These are phyloP conservation scores for Candida vaughaniae DNA, from an alignment of 805 yeast genomes.

Conservation along the genomic window DNA sequence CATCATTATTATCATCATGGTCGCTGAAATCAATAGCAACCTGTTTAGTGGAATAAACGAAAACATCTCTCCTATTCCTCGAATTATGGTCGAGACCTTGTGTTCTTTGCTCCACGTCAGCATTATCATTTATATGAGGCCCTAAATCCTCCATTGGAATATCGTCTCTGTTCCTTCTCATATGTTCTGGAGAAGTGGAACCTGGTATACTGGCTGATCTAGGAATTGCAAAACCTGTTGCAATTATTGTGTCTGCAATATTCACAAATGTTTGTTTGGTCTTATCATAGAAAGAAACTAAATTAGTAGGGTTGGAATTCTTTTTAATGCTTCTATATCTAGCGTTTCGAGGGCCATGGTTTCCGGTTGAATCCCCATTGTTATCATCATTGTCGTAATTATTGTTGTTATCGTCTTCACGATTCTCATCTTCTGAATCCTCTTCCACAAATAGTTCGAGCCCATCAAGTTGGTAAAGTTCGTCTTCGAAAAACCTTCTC, in stretches of 20 bases:
- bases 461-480: slow-evolving; percentile 42
- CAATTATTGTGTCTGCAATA: slow-evolving; percentile 53
- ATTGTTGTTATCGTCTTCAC: slow-evolving; percentile 2
- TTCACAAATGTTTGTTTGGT: slow-evolving; percentile 41
- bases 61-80: slow-evolving; percentile 32
- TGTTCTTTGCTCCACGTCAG: background rate
- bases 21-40: slow-evolving; percentile 29
- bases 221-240: slow-evolving; percentile 58
- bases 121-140: background rate
- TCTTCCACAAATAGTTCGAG: slow-evolving; percentile 41
- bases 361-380: slow-evolving; percentile 6
- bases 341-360: background rate
- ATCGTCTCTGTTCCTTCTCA: background rate
- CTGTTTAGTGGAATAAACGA: slow-evolving; percentile 37
- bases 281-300: slow-evolving; percentile 11
- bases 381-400: slow-evolving; percentile 15
- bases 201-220: slow-evolving; percentile 43
- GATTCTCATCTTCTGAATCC: slow-evolving; percentile 19
- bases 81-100: slow-evolving; percentile 8
- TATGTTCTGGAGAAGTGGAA: slow-evolving; percentile 2
- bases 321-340: background rate
- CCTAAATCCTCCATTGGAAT: slow-evolving; percentile 3
- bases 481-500: slow-evolving; percentile 71
- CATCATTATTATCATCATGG: slow-evolving; percentile 14
- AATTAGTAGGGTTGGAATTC: background rate